Conservation (phyloP, 345 rosid genomes). For the Erysimum cheiranthoides region DNA sequence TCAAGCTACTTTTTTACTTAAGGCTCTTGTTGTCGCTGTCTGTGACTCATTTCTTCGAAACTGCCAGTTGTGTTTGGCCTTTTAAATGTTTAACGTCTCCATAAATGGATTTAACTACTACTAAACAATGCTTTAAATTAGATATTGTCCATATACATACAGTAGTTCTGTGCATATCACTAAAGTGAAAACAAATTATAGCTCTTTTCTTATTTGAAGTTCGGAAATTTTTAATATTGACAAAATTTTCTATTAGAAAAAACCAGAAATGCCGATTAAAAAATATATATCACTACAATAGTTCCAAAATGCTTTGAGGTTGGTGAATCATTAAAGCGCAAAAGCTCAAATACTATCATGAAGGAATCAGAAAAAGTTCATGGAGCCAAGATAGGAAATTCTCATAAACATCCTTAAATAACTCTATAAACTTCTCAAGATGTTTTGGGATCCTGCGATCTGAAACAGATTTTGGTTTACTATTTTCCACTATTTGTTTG, state of each 20-base stretch:
- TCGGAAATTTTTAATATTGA: not conserved
- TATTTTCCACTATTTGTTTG: too few relatives aligned
- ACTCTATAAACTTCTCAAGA: too few relatives aligned
- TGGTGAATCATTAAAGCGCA: too few relatives aligned
- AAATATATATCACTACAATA: too few relatives aligned
- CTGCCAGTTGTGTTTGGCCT: not conserved
- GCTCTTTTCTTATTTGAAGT: not conserved
- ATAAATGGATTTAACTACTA: conserved; percentile 6
- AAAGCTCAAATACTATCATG: too few relatives aligned
- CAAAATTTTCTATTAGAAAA: too few relatives aligned
- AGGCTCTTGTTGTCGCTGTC: conserved; percentile 21
- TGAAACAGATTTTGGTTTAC: too few relatives aligned
- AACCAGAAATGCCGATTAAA: not conserved
- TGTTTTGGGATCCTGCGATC: too few relatives aligned
- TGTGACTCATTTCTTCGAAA: conserved; percentile 19
- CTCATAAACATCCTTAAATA: too few relatives aligned
- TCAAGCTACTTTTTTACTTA: not conserved
- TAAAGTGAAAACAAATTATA: not conserved
- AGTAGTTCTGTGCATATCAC: not conserved
- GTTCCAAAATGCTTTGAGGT: too few relatives aligned
- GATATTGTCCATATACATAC: not conserved
- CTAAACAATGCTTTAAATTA: not conserved
- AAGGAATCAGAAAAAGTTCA: too few relatives aligned
- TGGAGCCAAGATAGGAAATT: too few relatives aligned
- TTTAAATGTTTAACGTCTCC: not conserved